Percentiles rank a stretch among this genome's conserved stretches.
Evolutionary conservation across 2,329 filamentous ascomycete genomes (phyloP).

Genomic region (Pseudopithomyces maydicus): DNA sequence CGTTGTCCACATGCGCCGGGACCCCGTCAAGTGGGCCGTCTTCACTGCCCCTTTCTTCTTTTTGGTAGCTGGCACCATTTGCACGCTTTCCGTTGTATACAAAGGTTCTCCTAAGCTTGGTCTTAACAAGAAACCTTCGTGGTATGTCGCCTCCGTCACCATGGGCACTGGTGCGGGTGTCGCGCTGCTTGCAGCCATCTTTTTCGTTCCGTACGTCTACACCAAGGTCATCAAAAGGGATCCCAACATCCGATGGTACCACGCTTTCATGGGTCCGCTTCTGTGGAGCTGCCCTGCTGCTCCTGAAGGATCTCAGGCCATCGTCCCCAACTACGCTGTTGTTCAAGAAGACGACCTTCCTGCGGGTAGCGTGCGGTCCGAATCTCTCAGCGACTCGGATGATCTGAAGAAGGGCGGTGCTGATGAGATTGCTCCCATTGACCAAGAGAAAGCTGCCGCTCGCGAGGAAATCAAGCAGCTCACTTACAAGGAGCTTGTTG

Average conservation of each 20-base stretch:
- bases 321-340: constrained; percentile 77
- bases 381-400: constrained; percentile 17
- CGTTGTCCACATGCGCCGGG: constrained; percentile 71
- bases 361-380: background rate
- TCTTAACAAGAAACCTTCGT: constrained; percentile 67
- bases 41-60: constrained; percentile 77
- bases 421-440: constrained; percentile 31
- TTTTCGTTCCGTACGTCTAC: constrained; percentile 75
- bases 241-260: constrained; percentile 65
- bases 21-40: constrained; percentile 74
- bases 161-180: constrained; percentile 68
- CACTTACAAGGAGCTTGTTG: background rate
- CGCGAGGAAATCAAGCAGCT: constrained; percentile 59
- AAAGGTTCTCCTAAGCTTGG: constrained; percentile 75
- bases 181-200: constrained; percentile 63
- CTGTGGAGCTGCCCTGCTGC: constrained; percentile 60
- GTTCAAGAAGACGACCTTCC: constrained; percentile 61
- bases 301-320: constrained; percentile 58
- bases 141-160: constrained; percentile 70
- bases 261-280: constrained; percentile 66
- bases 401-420: constrained; percentile 31
- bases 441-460: constrained; percentile 34
- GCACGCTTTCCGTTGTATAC: constrained; percentile 78
- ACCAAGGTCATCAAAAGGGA: constrained; percentile 72
- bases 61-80: constrained; percentile 74